Evolutionary conservation across 2,329 filamentous ascomycete species (phyloP).

Genomic region (Diplodia corticola): DNA sequence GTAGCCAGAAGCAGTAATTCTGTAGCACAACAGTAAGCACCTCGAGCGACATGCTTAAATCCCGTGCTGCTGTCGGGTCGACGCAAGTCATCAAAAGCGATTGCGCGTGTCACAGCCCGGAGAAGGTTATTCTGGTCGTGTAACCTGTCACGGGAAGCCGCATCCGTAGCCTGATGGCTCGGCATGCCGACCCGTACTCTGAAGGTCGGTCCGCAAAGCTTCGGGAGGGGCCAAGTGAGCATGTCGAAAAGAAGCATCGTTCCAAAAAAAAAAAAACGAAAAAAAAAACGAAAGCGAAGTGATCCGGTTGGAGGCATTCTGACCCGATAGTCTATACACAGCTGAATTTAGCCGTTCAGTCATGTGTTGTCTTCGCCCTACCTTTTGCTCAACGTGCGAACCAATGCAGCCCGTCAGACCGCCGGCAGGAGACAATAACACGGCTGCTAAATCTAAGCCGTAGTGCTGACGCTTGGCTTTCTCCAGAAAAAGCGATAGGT

Average conservation of each 20-base stretch:
- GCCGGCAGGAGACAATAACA: background rate
- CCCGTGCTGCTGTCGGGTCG: background rate
- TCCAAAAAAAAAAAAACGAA: too few relatives aligned
- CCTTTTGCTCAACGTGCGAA: background rate
- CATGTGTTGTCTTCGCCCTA: background rate
- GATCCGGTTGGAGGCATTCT: background rate
- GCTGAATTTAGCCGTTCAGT: background rate
- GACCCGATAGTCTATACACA: background rate
- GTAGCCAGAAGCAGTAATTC: background rate
- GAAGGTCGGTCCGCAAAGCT: background rate
- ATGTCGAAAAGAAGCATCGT: background rate
- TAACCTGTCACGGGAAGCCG: background rate
- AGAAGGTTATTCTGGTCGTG: slow-evolving; percentile 1
- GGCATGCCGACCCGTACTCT: background rate
- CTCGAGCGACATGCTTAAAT: background rate
- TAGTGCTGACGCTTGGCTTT: background rate
- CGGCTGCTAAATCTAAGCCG: background rate
- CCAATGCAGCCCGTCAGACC: slow-evolving; percentile 4
- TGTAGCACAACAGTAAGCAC: background rate
- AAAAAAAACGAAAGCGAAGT: background rate
- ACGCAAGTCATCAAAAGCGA: background rate
- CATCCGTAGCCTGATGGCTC: background rate
- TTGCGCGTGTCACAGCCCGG: background rate
- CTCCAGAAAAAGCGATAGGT: background rate
- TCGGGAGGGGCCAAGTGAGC: background rate